Evolutionary conservation across 768 basidiomycete species (phyloP), one percentile per base, ranked within the genome.

Genomic region (Pulveroboletus sp.): DNA sequence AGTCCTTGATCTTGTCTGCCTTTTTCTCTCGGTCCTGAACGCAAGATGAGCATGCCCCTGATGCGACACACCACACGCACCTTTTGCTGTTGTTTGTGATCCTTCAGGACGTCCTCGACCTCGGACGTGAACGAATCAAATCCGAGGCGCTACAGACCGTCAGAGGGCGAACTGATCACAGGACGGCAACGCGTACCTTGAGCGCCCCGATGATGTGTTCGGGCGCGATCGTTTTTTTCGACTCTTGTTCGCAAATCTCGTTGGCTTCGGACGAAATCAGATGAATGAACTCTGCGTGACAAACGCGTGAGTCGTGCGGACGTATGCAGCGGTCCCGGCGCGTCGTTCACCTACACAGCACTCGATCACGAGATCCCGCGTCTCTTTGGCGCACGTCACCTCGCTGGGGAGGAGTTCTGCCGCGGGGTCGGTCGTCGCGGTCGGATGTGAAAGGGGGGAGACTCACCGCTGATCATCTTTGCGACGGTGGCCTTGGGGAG

Each of bases 141-240:
- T 19, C 94, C 96, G 19, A 98, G 81, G 32, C 86, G 82, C 93
- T 97, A 55, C 39, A 29, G 43, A 46, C 61, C 36, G 49, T 59
- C 39, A 40, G 54, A 39, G 16, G 26, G 13, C 46, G 23, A 50
- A 27, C 30, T 24, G 26, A 36, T 16, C 20, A 19, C 2, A 27
- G 26, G 26, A 19, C 24, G 10, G 1, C 35, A 27, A 19, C 22
- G 69, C 76, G 44, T 49, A 89, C 94, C 74, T 92, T 92, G 48
- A 99, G 75, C 6, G 96, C 96, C 20, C 79, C 74, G 26, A 97
- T 86, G 37, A 98, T 93, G 64, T 99, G 96, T 60, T 99, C 96
- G 2, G 96, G 96, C 5, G 93, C 89, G 60, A 99, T 98, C 1
- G 96, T 99, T 75, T 99, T 99, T 76, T 96, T 97, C 22, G 92